Base-by-base conservation (phyloP, 495 filamentous ascomycete species). In the Bacidia rubella region DNA sequence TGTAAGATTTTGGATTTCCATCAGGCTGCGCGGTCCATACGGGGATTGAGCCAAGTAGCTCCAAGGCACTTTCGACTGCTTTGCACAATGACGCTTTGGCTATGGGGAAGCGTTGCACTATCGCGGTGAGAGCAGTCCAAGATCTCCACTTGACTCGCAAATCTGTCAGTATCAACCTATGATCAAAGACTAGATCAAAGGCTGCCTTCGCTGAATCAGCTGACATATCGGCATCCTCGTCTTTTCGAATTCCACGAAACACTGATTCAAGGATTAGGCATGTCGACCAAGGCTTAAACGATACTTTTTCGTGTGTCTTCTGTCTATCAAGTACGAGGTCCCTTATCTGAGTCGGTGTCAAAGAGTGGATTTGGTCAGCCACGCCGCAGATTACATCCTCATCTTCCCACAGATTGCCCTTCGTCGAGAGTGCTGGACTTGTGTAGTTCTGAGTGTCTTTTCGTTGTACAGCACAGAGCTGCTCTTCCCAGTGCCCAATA, bases 401-500 rank as follows among this genome's bases (percentile, higher is more conserved):
- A 55, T 82, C 76, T 57, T 82, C 75, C 84, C 83, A 87, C 25
- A 67, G 68, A 40, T 67, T 68, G 56, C 68, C 5, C 7, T 5
- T 35, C 29, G 7, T 15, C 7, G 29, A 7, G 29, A 35, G 29
- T 35, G 7, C 29, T 7, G 7, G 5, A 7, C 15, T 15, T 15
- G 29, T 15, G 29, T 5, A 35, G 29, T 35, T 15, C n/a, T n/a
- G n/a, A 35, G 29, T 7, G 29, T 7, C 29, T 35, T 35, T 35
- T 15, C 29, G 29, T 15, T 35, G 74, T 27, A 19, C 32, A 25
- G 44, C 54, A 53, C 20, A 25, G 9, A 90, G 72, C 57, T 83
- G 77, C 10, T 69, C 64, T 41, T 77, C 69, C 86, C 86, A 92
- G 12, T 75, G 61, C 26, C 73, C 68, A 57, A 88, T 66, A 60